Base-by-base conservation (phyloP, 1,139 yeast genomes). In the Diutina sp. region DNA sequence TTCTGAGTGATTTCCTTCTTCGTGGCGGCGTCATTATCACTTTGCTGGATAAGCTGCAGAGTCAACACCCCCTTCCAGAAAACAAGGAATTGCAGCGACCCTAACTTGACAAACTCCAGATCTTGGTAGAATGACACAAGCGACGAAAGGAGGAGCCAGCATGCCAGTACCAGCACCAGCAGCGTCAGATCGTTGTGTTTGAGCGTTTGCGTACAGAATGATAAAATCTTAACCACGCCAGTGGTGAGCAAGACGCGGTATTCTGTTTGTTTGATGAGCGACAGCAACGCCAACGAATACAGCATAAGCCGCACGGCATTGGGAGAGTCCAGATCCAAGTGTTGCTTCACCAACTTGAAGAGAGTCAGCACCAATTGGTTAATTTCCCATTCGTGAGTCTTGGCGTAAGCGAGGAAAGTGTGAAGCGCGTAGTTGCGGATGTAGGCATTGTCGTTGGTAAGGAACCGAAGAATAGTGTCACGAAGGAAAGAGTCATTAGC, bases 41-140 rank as follows among this genome's bases (percentile, higher is more conserved):
- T 14, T n/a, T 6, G 48, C 21, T 41, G 47, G 61, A 41, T 70
- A 65, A 48, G 73, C 66, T 59, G 72, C 56, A 48, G 71, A 2
- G 90, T 86, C 57, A 90, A 72, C n/a, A 90, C 76, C 58, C 84
- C 82, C 64, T 88, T 88, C 96, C 97, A 90, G 60, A 90, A 80
- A 6, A 83, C 78, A 55, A 90, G 72, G 57, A 89, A 77, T 65
- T 89, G 96, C 0, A 93, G 80, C 4, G 90, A 77, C 65, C 89
- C 88, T 60, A 87, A 78, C 61, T 79, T 80, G 48, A 87, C 80
- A 62, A 84, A 86, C 59, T 76, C 80, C 0, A 75, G 72, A 16
- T 79, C 76, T 12, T 80, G 78, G 54, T 87, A 85, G 58, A 85
- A 80, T 25, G 90, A 84, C 68, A 91, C 86, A 14, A 53, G 16